phyloP scores from a whole-genome alignment of 176 grass and related monocot genomes.

The Carex myosuroides region DNA sequence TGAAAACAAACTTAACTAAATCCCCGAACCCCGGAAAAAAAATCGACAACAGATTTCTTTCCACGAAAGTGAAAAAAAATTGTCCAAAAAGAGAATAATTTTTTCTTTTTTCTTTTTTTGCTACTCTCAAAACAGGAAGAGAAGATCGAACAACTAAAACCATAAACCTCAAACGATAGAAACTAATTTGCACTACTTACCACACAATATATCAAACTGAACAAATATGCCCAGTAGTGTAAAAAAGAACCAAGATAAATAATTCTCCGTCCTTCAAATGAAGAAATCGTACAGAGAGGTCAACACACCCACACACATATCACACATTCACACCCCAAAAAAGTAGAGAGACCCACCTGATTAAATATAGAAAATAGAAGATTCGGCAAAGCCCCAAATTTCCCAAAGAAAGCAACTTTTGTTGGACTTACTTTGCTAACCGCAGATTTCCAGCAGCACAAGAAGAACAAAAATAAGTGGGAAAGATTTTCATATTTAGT shows the following conservation, averaged over 20 bases:
- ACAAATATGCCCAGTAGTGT: not conserved
- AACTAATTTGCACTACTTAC: not conserved
- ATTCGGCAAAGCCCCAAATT: slow-evolving; percentile 9
- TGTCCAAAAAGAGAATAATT: not conserved
- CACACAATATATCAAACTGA: not conserved
- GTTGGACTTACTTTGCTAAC: not conserved
- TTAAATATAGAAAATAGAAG: not conserved
- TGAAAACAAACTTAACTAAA: not conserved
- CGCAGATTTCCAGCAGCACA: not conserved
- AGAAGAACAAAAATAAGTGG: not conserved
- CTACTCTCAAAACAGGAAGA: not conserved
- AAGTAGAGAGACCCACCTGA: slow-evolving; percentile 12
- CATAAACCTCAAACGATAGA: not conserved
- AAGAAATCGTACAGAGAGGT: not conserved
- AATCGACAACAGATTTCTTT: not conserved
- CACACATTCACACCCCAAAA: not conserved
- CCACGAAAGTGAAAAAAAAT: no score
- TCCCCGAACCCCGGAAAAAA: not conserved
- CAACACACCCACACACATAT: not conserved
- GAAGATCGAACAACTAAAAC: slow-evolving; percentile 6
- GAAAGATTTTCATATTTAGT: slow-evolving; percentile 10
- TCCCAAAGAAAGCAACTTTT: slow-evolving; percentile 17
- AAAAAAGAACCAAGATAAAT: not conserved
- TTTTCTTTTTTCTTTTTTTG: not conserved
- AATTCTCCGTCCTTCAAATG: not conserved